Base-by-base conservation (phyloP, 805 yeast species). In the Spencermartinsiella europaea region DNA sequence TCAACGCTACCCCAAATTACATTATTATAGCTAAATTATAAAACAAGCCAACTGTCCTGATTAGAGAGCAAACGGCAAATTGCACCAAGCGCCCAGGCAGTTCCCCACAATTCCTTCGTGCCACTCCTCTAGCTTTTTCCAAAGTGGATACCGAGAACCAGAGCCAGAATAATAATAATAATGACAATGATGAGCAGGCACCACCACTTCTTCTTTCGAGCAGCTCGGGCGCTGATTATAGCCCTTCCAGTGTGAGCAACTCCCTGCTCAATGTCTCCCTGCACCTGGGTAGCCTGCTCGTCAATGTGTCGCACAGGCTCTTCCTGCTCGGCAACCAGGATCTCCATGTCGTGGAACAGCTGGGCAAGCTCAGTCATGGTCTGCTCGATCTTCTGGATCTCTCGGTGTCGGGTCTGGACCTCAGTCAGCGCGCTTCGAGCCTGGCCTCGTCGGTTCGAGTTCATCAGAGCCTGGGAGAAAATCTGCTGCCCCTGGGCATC, bases 321-420 rank as follows among this genome's bases (percentile, higher is more conserved):
- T 67, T 90, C 96, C 72, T 93, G 98, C 70, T 90, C 96, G 57
- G 91, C 88, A 40, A 91, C 97, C 69, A 93, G 74, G 63, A 86
- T 86, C 70, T 93, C 97, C 93, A 93, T 87, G 65, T 93, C 98
- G 61, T 84, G 85, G 74, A 93, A 89, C 65, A 93, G 78, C 72
- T 87, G 95, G 36, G 95, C 86, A 68, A 93, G 79, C 69, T 93
- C 99, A 33, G 91, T 88, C 85, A 93, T 89, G 49, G 96, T 84
- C 70, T 87, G 82, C 70, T 91, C 98, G 68, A 93, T 83, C 73
- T 88, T 86, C 71, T 87, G 85, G 62, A 93, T 80, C 71, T 93
- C 98, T 65, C 85, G 83, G 72, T 93, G 98, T 71, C 99, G 83
- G 43, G 85, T 81, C 71, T 91, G 96, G 47, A 93, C 98, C 71